Conservation (phyloP, 768 basidiomycete species). For the Boletus bicolor region DNA sequence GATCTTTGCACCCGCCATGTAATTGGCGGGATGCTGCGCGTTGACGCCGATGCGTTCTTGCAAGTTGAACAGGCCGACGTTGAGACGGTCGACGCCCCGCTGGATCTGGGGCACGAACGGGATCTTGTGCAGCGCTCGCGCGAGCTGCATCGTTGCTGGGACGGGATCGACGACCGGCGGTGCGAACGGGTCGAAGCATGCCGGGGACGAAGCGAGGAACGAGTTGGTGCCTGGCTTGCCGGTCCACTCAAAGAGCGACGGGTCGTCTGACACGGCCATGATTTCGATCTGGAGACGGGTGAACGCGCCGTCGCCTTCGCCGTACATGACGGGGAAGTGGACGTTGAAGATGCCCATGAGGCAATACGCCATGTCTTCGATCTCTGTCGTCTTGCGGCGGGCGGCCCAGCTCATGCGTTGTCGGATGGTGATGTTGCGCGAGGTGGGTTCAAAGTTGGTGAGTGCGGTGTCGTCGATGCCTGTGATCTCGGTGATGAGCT, state of each 20-base stretch:
- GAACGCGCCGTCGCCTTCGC: slow-evolving; percentile 28
- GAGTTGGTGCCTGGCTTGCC: slow-evolving; percentile 13
- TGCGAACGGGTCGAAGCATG: slow-evolving; percentile 24
- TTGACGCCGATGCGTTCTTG: slow-evolving; percentile 19
- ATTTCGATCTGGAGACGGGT: slow-evolving; percentile 27
- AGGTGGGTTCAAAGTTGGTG: slow-evolving; percentile 17
- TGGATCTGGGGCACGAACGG: slow-evolving; percentile 14
- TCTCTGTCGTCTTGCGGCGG: slow-evolving; percentile 26
- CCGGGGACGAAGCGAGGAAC: slow-evolving; percentile 17
- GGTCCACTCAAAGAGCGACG: slow-evolving; percentile 27
- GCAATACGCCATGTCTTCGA: slow-evolving; percentile 29
- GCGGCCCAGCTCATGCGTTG: slow-evolving; percentile 31
- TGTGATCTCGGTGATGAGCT: slow-evolving; percentile 15
- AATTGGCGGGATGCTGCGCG: slow-evolving; percentile 20
- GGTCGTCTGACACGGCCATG: slow-evolving; percentile 22
- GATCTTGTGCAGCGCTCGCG: slow-evolving; percentile 3
- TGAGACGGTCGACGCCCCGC: slow-evolving; percentile 11
- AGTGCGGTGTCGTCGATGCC: slow-evolving; percentile 18
- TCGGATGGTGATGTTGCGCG: slow-evolving; percentile 11
- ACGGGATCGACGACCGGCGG: slow-evolving; percentile 16
- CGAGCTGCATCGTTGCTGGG: slow-evolving; percentile 12
- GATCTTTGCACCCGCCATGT: slow-evolving; percentile 17
- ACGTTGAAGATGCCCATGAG: slow-evolving; percentile 30
- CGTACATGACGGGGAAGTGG: slow-evolving; percentile 29
- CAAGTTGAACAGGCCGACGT: slow-evolving; percentile 18